Base-by-base conservation (phyloP, 148 eudicot genomes). In the Linanthus parryae region DNA sequence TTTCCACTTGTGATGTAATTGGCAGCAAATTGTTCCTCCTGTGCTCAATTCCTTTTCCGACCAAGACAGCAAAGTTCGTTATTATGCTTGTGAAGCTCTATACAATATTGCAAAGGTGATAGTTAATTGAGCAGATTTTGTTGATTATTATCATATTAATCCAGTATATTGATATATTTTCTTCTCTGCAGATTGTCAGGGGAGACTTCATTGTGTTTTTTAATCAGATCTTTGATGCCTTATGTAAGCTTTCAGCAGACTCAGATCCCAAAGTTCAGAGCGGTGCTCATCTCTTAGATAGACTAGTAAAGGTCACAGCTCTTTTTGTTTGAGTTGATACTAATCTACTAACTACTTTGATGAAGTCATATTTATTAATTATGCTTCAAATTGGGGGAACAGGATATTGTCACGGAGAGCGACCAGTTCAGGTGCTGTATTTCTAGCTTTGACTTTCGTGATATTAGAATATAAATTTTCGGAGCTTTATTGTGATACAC, bases 1-100 rank as follows among this genome's bases (percentile, higher is more conserved):
- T n/a, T n/a, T n/a, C n/a, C n/a, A n/a, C n/a, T n/a, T n/a, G n/a
- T n/a, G n/a, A n/a, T n/a, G n/a, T n/a, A n/a, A n/a, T n/a, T n/a
- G n/a, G n/a, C 83, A 89, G 97, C 90, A 79, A 77, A 89, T 89
- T 56, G 85, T 89, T 19, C 97, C 87, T 8, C 97, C 97, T n/a
- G 97, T 89, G 69, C 81, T 89, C 35, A 61, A 73, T 52, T 82
- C 91, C 54, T 85, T 89, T 60, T 49, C 77, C 31, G 95, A 89
- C 49, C 87, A 85, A 77, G 97, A 89, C 70, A 73, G 90, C 62
- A 79, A 95, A 75, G 97, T 89, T 61, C 87, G 97, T 38, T 89
- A 89, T 62, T 89, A 89, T 69, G 97, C 97, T 43, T 89, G 97
- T 61, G 97, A 89, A 70, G 97, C 97, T 49, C 67, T 89, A 48